These are phyloP conservation scores for Pulveroboletus sp. DNA, from an alignment of 768 basidiomycete species.

Conservation along the genomic window DNA sequence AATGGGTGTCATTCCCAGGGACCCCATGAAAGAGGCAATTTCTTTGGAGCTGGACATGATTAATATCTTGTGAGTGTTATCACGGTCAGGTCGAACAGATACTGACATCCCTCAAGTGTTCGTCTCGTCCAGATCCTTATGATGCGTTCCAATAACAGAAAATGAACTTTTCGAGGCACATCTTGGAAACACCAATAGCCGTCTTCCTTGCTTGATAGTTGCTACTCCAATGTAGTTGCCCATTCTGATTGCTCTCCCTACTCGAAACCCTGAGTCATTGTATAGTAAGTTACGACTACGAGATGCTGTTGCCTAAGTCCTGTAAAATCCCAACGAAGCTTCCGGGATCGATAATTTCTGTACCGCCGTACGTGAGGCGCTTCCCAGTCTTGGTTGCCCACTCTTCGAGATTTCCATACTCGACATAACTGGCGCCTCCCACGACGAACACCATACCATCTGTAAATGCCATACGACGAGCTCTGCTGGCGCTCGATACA, in stretches of 20 bases:
- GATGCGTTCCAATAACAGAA: slow-evolving; percentile 58
- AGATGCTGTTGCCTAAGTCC: slow-evolving; percentile 49
- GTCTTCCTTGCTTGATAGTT: slow-evolving; percentile 14
- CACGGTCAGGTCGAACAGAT: neutral
- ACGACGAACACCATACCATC: slow-evolving; percentile 94
- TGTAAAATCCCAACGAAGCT: slow-evolving; percentile 77
- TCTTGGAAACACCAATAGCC: neutral
- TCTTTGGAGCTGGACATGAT: slow-evolving; percentile 83
- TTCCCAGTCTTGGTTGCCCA: slow-evolving; percentile 85
- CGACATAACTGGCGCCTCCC: slow-evolving; percentile 95
- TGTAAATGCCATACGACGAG: slow-evolving; percentile 69
- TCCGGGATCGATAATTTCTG: slow-evolving; percentile 89
- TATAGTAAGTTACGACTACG: slow-evolving; percentile 23
- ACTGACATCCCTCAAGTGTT: slow-evolving; percentile 44
- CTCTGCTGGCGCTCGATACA: slow-evolving; percentile 35
- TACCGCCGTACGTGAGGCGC: slow-evolving; percentile 90
- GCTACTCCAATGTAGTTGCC: neutral
- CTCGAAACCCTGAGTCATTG: slow-evolving; percentile 41
- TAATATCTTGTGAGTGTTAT: slow-evolving; percentile 72
- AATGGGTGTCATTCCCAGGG: slow-evolving; percentile 59
- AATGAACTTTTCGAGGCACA: slow-evolving; percentile 34
- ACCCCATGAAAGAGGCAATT: slow-evolving; percentile 78
- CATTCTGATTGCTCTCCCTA: neutral
- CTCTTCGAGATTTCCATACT: slow-evolving; percentile 94
- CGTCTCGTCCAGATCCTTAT: slow-evolving; percentile 78